Percentiles rank a stretch among this genome's conserved stretches.
These are phyloP conservation scores for Mitragyna speciosa DNA, from an alignment of 257 asterid genomes.

Conservation along the genomic window DNA sequence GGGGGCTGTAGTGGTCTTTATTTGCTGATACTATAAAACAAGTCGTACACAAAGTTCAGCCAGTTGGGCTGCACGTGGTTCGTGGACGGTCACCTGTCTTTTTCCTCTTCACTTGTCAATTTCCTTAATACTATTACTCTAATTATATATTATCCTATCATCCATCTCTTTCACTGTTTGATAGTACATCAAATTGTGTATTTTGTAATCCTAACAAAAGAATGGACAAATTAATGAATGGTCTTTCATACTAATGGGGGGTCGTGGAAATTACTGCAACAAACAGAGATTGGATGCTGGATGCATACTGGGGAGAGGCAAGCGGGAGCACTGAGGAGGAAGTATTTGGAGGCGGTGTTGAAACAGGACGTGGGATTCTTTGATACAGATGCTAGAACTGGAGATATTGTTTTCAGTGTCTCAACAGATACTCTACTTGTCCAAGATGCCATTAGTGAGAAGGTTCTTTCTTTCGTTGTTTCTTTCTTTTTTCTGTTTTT, in stretches of 20 bases:
- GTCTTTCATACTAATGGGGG: background rate
- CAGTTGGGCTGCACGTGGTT: conserved; percentile 88
- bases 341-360: conserved; percentile 88
- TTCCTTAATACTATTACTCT: conserved; percentile 33
- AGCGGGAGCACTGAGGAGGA: conserved; percentile 79
- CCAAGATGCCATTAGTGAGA: conserved; percentile 99
- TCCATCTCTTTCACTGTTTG: conserved; percentile 60
- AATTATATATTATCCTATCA: conserved; percentile 46
- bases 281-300: conserved; percentile 93
- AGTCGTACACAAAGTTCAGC: background rate
- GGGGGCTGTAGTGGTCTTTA: background rate
- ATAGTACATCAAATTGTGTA: conserved; percentile 24
- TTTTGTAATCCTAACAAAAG: conserved; percentile 1
- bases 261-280: background rate
- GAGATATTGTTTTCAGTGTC: conserved; percentile 93
- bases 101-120: conserved; percentile 65
- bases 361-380: conserved; percentile 99
- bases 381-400: conserved; percentile 97
- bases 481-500: background rate
- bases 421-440: conserved; percentile 97
- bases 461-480: conserved; percentile 35
- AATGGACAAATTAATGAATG: conserved; percentile 3
- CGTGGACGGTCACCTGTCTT: conserved; percentile 78
- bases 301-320: conserved; percentile 97
- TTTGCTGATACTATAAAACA: background rate